Percentiles rank a stretch among this genome's conserved stretches.
Conservation (phyloP, 1,284 basidiomycete genomes). For the Limonomyces culmigenus region DNA sequence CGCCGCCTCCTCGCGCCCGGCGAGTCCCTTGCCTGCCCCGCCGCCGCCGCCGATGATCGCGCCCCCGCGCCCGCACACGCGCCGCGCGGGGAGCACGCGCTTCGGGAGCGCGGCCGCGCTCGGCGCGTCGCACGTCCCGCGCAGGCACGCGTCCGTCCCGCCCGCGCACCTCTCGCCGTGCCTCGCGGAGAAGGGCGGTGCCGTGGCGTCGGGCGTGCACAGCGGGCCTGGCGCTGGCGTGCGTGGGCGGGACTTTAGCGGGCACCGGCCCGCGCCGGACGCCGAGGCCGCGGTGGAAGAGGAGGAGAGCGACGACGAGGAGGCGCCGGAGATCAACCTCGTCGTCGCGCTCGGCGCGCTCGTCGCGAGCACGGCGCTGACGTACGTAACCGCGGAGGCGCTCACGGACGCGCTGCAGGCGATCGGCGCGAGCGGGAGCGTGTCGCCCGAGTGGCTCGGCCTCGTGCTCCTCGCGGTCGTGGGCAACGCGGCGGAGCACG, state of each 20-base stretch:
- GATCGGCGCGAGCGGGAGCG: constrained; percentile 21
- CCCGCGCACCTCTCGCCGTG: background rate
- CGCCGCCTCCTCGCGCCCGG: constrained; percentile 9
- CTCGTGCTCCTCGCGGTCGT: constrained; percentile 53
- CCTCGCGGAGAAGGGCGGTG: too few species aligned
- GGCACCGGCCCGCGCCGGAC: background rate
- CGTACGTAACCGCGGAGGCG: constrained; percentile 42
- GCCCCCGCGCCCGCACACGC: background rate
- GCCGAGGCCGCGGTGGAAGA: background rate
- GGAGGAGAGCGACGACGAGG: constrained; percentile 7
- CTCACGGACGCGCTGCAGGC: constrained; percentile 35
- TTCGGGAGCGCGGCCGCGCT: background rate
- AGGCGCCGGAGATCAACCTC: constrained; percentile 29
- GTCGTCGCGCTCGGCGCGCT: constrained; percentile 22
- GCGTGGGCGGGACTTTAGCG: background rate
- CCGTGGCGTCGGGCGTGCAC: too few species aligned
- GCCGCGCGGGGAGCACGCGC: too few species aligned
- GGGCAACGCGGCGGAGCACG: constrained; percentile 51
- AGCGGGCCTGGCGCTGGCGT: too few species aligned
- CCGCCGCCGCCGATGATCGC: constrained; percentile 14
- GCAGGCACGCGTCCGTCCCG: background rate
- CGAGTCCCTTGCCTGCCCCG: constrained; percentile 13
- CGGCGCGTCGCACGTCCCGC: background rate
- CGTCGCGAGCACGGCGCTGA: constrained; percentile 22
- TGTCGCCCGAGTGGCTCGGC: constrained; percentile 44